Percentiles rank a stretch among this genome's conserved stretches.
phyloP scores from a whole-genome alignment of 2,329 filamentous ascomycete species.

The Fusarium sp. region DNA sequence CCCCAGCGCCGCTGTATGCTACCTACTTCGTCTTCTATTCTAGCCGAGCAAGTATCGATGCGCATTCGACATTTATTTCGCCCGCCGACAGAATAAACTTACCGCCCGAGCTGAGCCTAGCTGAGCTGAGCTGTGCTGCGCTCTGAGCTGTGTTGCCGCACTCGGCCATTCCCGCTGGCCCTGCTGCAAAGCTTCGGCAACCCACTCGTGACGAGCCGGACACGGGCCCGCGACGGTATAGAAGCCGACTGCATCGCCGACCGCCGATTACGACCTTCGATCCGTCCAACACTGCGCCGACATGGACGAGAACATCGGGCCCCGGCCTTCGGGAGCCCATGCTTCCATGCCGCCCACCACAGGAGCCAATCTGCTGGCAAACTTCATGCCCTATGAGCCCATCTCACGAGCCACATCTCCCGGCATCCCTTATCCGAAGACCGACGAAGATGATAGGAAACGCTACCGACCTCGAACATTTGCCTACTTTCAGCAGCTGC shows the following conservation, averaged over 20 bases:
- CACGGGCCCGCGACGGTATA: conserved; percentile 25
- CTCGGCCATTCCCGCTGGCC: conserved; percentile 26
- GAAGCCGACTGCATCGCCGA: conserved; percentile 6
- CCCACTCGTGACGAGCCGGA: conserved; percentile 15
- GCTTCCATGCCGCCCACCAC: conserved; percentile 49
- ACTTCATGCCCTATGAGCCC: conserved; percentile 68
- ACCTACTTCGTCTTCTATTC: conserved; percentile 10
- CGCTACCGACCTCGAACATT: conserved; percentile 90
- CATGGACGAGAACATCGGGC: conserved; percentile 56
- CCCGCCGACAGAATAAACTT: conserved; percentile 32
- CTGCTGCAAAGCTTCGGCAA: conserved; percentile 28
- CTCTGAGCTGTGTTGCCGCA: conserved; percentile 36
- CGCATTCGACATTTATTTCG: conserved; percentile 23
- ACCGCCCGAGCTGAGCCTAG: conserved; percentile 35
- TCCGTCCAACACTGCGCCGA: conserved; percentile 6
- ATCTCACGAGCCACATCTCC: conserved; percentile 90
- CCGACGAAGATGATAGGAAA: conserved; percentile 66
- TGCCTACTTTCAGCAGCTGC: conserved; percentile 90
- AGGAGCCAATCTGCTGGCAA: conserved; percentile 48
- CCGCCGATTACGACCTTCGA: neutral
- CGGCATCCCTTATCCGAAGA: conserved; percentile 68
- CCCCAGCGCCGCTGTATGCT: conserved; percentile 8
- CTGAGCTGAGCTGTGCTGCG: conserved; percentile 25
- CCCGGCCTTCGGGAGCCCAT: conserved; percentile 47
- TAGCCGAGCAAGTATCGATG: conserved; percentile 28